Percentiles rank a stretch among this genome's conserved stretches.
These are phyloP conservation scores for Colletotrichum australisinense DNA, from an alignment of 2,329 filamentous ascomycete species.

Conservation along the genomic window DNA sequence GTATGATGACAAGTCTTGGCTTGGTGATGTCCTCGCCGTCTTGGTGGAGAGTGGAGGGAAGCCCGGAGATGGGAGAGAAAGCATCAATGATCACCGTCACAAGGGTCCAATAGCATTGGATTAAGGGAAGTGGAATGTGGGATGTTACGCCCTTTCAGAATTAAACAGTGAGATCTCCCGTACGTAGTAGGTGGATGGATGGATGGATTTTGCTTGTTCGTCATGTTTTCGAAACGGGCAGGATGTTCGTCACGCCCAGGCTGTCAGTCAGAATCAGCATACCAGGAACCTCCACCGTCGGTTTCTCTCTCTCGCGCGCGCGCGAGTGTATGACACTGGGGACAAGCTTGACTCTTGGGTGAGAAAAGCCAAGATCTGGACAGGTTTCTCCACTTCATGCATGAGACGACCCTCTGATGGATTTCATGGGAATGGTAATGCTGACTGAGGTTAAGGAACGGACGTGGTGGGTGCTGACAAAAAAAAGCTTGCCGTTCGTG, in stretches of 20 bases:
- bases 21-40: too few relatives aligned
- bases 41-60: too few relatives aligned
- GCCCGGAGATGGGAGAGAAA: not conserved
- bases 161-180: not conserved
- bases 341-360: not conserved
- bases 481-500: not conserved
- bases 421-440: not conserved
- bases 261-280: not conserved
- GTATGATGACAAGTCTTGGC: not conserved
- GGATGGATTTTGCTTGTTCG: conserved; percentile 1
- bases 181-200: not conserved
- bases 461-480: not conserved
- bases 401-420: not conserved
- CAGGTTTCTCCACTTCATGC: not conserved
- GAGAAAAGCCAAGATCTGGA: not conserved
- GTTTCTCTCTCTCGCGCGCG: not conserved
- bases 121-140: not conserved
- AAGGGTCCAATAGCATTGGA: not conserved
- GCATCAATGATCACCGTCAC: not conserved
- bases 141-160: not conserved
- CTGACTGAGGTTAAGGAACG: not conserved
- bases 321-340: not conserved
- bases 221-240: not conserved
- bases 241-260: not conserved
- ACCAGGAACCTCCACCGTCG: not conserved